Evolutionary conservation across 257 asterid species (phyloP).

Genomic region (Scutellaria minor): DNA sequence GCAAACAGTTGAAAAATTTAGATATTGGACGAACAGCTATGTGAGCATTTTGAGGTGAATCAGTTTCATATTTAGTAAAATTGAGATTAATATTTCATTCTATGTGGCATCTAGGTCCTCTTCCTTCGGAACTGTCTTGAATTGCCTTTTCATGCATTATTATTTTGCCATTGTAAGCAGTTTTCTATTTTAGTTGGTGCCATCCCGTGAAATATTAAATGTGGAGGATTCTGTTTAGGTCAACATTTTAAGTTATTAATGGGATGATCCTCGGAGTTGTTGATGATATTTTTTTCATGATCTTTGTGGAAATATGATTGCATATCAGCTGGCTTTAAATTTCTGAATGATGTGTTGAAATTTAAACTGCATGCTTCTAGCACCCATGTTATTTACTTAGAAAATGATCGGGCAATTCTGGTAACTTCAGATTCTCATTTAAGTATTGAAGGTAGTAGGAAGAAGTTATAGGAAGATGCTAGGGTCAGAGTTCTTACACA

Average conservation of each 20-base stretch:
- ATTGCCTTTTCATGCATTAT: conserved; percentile 14
- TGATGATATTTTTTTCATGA: background rate
- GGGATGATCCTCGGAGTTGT: background rate
- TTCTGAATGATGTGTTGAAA: conserved; percentile 13
- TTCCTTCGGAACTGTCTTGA: conserved; percentile 11
- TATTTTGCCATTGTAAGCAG: background rate
- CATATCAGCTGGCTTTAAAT: background rate
- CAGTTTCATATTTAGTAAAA: background rate
- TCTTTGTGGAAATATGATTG: background rate
- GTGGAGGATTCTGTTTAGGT: conserved; percentile 1
- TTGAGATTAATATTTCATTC: conserved; percentile 4
- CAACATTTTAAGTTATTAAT: conserved; percentile 14
- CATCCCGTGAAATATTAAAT: background rate
- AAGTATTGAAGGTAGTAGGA: background rate
- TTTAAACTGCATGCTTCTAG: conserved; percentile 3
- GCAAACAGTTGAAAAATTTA: conserved; percentile 1
- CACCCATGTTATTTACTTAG: background rate
- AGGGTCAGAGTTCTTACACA: background rate
- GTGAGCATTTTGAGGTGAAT: background rate
- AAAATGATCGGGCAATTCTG: background rate
- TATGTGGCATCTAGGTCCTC: conserved; percentile 18
- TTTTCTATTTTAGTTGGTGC: conserved; percentile 12
- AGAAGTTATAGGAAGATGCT: background rate
- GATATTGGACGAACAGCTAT: background rate
- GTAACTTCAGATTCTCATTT: conserved; percentile 4